Percentiles rank a stretch among this genome's conserved stretches.
Evolutionary conservation across 768 basidiomycete species (phyloP).

Genomic region (Coprinellus micaceus): DNA sequence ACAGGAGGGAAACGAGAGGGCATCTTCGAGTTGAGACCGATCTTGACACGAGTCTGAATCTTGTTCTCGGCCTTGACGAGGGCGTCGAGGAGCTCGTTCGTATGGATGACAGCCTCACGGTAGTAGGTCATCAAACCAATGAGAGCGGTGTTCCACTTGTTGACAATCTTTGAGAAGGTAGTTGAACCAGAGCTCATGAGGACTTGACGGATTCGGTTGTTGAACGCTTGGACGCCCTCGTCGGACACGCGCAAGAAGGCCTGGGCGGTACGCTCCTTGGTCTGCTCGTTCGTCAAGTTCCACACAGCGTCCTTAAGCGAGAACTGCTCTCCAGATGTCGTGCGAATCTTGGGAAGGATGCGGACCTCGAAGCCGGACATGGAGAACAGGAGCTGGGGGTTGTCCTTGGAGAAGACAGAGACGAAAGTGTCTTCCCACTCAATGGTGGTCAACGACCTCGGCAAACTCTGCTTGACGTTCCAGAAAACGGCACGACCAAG

Average conservation of each 20-base stretch:
- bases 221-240: slow-evolving; percentile 94
- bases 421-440: slow-evolving; percentile 99
- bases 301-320: slow-evolving; percentile 94
- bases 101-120: slow-evolving; percentile 96
- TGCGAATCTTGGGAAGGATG: slow-evolving; percentile 93
- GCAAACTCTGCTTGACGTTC: slow-evolving; percentile 98
- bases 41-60: slow-evolving; percentile 99
- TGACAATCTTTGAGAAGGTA: slow-evolving; percentile 98
- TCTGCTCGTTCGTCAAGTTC: slow-evolving; percentile 96
- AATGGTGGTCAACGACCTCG: slow-evolving; percentile 93
- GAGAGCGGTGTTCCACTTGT: slow-evolving; percentile 95
- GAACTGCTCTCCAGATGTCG: slow-evolving; percentile 94
- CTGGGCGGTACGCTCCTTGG: slow-evolving; percentile 96
- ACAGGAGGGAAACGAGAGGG: slow-evolving; percentile 97
- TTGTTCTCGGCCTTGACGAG: slow-evolving; percentile 99
- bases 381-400: slow-evolving; percentile 95
- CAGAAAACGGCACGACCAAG: slow-evolving; percentile 97
- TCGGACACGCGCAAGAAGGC: slow-evolving; percentile 98
- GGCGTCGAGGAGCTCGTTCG: slow-evolving; percentile 91
- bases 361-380: slow-evolving; percentile 99
- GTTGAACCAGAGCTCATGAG: slow-evolving; percentile 98
- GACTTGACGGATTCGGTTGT: slow-evolving; percentile 94
- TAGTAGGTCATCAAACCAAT: slow-evolving; percentile 98
- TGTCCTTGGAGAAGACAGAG: slow-evolving; percentile 95
- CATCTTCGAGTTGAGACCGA: slow-evolving; percentile 99